A percentile compares a stretch with the other conserved stretches of the same genome.
Conservation (phyloP, 169 alveolate genomes). For the Eimeria mitis region DNA sequence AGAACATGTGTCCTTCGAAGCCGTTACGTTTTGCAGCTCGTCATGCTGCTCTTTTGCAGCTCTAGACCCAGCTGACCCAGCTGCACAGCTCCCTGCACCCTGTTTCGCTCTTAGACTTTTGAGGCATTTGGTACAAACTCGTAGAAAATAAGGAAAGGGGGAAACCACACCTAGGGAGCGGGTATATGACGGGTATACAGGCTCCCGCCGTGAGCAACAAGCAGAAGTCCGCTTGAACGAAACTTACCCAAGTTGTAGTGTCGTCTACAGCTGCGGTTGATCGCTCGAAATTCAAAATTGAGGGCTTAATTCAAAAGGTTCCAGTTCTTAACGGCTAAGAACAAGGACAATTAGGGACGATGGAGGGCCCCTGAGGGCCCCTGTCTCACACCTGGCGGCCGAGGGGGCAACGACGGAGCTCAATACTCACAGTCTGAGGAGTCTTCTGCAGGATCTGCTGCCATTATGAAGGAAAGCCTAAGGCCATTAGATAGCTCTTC, state of each 20-base stretch:
- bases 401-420: not conserved
- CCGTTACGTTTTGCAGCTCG: not conserved
- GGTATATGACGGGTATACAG: not conserved
- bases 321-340: not conserved
- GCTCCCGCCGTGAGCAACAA: not conserved
- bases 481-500: not conserved
- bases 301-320: not conserved
- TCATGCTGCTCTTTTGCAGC: not conserved
- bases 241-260: not conserved
- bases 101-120: not conserved
- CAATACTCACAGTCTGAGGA: not conserved
- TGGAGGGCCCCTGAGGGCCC: constrained; percentile 11
- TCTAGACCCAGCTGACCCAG: not conserved
- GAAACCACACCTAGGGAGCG: not conserved
- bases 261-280: not conserved
- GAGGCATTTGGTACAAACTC: not conserved
- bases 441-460: not conserved
- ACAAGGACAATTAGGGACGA: not conserved
- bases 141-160: not conserved
- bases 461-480: not conserved
- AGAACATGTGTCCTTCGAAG: not conserved
- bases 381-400: not conserved
- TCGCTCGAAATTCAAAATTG: not conserved
- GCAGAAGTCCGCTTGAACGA: not conserved
- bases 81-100: not conserved